Conservation (phyloP, 805 yeast species). For the Teunomyces kruisii region DNA sequence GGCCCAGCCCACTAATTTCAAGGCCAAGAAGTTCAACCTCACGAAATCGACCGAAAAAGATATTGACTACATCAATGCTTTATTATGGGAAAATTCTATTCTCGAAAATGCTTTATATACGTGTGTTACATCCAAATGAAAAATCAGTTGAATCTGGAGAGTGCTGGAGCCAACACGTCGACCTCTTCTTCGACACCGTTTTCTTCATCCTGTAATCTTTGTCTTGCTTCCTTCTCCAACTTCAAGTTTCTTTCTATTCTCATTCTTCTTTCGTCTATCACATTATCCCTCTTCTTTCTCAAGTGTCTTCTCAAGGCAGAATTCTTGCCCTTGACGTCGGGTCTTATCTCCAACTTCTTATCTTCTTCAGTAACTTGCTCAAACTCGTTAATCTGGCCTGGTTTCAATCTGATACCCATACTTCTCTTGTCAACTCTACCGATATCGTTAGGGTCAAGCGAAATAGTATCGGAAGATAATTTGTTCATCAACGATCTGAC, state of each 20-base stretch:
- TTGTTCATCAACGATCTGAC: constrained; percentile 84
- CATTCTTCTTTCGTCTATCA: constrained; percentile 79
- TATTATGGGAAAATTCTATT: constrained; percentile 24
- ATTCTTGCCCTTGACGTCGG: constrained; percentile 75
- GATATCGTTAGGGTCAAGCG: constrained; percentile 83
- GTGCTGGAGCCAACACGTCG: constrained; percentile 50
- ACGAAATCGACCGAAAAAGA: constrained; percentile 3
- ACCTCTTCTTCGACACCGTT: constrained; percentile 52
- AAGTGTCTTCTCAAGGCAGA: constrained; percentile 77
- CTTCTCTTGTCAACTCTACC: constrained; percentile 82
- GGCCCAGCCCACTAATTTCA: not conserved
- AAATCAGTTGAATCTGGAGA: constrained; percentile 46
- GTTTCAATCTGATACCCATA: constrained; percentile 58
- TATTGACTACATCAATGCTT: constrained; percentile 14
- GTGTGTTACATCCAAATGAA: constrained; percentile 2
- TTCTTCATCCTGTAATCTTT: constrained; percentile 44
- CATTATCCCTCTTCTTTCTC: constrained; percentile 82
- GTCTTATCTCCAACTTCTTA: constrained; percentile 56
- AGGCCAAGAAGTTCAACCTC: not conserved
- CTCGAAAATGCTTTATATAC: constrained; percentile 17
- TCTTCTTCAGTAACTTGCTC: constrained; percentile 39
- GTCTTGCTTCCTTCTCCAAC: constrained; percentile 70
- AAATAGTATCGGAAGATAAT: constrained; percentile 87
- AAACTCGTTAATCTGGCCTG: constrained; percentile 47
- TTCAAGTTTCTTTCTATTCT: constrained; percentile 73